Evolutionary conservation across 2,329 filamentous ascomycete species (phyloP).

Genomic region (Aureobasidium vineae): DNA sequence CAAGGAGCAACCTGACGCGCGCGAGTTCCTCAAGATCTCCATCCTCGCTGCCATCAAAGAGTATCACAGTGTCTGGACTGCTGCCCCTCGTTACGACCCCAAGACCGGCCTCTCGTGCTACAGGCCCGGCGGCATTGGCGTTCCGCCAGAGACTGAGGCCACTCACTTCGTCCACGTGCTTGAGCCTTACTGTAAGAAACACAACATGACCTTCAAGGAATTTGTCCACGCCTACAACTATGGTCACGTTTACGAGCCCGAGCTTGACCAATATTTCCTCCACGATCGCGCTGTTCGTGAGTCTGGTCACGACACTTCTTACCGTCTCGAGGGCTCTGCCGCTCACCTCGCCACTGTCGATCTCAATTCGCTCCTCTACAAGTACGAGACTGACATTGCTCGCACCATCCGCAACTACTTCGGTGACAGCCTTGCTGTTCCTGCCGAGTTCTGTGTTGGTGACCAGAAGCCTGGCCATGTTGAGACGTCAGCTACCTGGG

Average conservation of each 20-base stretch:
- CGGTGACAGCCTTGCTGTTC: slow-evolving; percentile 76
- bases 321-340: slow-evolving; percentile 83
- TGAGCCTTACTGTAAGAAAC: slow-evolving; percentile 77
- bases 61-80: slow-evolving; percentile 85
- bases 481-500: slow-evolving; percentile 85
- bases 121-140: slow-evolving; percentile 75
- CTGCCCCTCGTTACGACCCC: slow-evolving; percentile 68
- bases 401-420: slow-evolving; percentile 82
- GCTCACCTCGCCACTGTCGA: slow-evolving; percentile 92
- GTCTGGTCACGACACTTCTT: slow-evolving; percentile 94
- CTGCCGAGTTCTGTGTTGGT: slow-evolving; percentile 73
- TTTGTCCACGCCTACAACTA: slow-evolving; percentile 89
- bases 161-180: slow-evolving; percentile 82
- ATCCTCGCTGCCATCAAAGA: slow-evolving; percentile 95
- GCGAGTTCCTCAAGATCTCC: slow-evolving; percentile 76
- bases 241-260: slow-evolving; percentile 72
- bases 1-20: slow-evolving; percentile 74
- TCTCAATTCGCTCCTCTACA: slow-evolving; percentile 91
- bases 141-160: slow-evolving; percentile 88
- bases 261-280: slow-evolving; percentile 91
- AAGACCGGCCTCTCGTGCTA: slow-evolving; percentile 80
- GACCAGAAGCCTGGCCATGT: slow-evolving; percentile 63
- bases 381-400: slow-evolving; percentile 93
- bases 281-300: slow-evolving; percentile 95
- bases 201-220: slow-evolving; percentile 75